Conservation (phyloP, 1,284 basidiomycete species). For the Leccinum subspadiceum region DNA sequence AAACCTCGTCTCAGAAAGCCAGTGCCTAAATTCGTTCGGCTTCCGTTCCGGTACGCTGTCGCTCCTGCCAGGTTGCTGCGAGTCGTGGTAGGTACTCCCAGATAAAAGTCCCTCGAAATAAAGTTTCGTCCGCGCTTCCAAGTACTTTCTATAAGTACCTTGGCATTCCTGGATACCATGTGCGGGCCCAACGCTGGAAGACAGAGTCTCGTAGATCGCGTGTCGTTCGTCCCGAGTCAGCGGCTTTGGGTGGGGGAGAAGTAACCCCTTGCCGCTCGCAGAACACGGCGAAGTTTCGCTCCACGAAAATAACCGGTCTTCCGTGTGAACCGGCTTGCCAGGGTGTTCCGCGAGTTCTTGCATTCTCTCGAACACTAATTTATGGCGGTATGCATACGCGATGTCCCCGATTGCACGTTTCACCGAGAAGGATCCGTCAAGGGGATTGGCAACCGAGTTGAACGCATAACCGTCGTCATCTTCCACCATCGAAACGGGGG, state of each 20-base stretch:
- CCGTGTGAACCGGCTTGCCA: slow-evolving; percentile 7
- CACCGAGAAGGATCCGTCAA: slow-evolving; percentile 28
- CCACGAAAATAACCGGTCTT: slow-evolving; percentile 19
- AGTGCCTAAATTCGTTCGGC: slow-evolving; percentile 30
- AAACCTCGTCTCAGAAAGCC: slow-evolving; percentile 32
- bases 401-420: slow-evolving; percentile 27
- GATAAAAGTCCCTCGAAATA: slow-evolving; percentile 43
- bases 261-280: slow-evolving; percentile 17
- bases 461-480: slow-evolving; percentile 10
- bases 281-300: slow-evolving; percentile 20
- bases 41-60: slow-evolving; percentile 15
- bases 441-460: slow-evolving; percentile 16
- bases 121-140: slow-evolving; percentile 46
- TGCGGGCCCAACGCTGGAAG: slow-evolving; percentile 46
- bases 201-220: slow-evolving; percentile 51
- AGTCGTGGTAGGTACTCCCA: slow-evolving; percentile 5
- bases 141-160: slow-evolving; percentile 52
- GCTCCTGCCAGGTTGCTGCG: slow-evolving; percentile 13
- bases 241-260: slow-evolving; percentile 34
- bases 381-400: slow-evolving; percentile 28
- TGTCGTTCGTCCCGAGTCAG: slow-evolving; percentile 46
- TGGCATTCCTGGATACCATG: slow-evolving; percentile 49
- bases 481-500: not conserved
- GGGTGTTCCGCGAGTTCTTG: slow-evolving; percentile 22
- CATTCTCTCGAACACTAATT: slow-evolving; percentile 26